These are phyloP conservation scores for Colletotrichum musae DNA, from an alignment of 2,329 filamentous ascomycete genomes.

Conservation along the genomic window DNA sequence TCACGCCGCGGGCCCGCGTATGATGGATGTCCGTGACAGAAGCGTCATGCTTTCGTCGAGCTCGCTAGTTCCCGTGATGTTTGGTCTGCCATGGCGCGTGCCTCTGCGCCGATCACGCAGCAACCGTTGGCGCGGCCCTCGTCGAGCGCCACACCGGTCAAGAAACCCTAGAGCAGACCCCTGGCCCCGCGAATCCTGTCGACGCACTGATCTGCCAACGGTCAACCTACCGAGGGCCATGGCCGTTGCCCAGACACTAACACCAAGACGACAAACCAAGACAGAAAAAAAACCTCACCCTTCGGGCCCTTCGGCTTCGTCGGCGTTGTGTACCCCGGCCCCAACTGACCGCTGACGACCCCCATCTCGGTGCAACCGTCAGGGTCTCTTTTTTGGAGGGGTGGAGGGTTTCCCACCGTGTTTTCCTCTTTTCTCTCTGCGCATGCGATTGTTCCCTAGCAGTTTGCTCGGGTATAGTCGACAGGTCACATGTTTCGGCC, in stretches of 20 bases:
- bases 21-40: too few relatives aligned
- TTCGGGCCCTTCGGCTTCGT: background rate
- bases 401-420: too few relatives aligned
- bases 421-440: too few relatives aligned
- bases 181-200: slow-evolving; percentile 6
- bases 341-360: background rate
- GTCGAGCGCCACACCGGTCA: background rate
- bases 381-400: too few relatives aligned
- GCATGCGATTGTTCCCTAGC: too few relatives aligned
- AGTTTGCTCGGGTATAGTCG: too few relatives aligned
- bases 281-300: background rate
- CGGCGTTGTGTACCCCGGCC: background rate
- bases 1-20: background rate
- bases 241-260: background rate
- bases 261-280: too few relatives aligned
- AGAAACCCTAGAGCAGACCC: slow-evolving; percentile 1
- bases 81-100: too few relatives aligned
- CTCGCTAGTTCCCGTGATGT: too few relatives aligned
- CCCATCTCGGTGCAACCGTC: too few relatives aligned
- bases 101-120: background rate
- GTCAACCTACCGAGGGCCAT: slow-evolving; percentile 4
- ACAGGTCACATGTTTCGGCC: too few relatives aligned
- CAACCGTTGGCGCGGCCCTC: background rate
- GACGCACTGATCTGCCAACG: slow-evolving; percentile 2
- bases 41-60: too few relatives aligned